Base-by-base conservation (phyloP, 2,329 filamentous ascomycete species). In the Torrubiellomyces zombiae region DNA sequence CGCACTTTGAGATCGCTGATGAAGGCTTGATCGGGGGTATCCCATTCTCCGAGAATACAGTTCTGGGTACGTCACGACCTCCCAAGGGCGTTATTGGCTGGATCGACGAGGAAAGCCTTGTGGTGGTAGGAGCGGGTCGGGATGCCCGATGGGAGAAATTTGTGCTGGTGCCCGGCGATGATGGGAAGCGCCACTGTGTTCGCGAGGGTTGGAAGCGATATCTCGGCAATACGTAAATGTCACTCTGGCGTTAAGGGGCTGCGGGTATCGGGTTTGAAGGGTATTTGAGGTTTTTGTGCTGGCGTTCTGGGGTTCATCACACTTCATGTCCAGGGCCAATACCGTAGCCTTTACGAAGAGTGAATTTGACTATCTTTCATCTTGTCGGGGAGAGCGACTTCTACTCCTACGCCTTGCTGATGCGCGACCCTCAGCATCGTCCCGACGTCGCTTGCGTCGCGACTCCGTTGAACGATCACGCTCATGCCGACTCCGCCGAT, bases 101-200 rank as follows among this genome's bases (percentile, higher is more conserved):
- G 82, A 62, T 73, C 7, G 63, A 71, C 35, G 78, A 93, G 34
- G 58, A 69, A 13, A 78, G 66, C 10, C 54, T 93, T 8, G 54
- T 85, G 2, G 73, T 92, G 1, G 59, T 92, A 24, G 78, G 83
- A 4, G 78, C 80, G 1, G 83, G 83, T 0, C 63, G 66, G 31
- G 79, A 89, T 44, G 77, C 77, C 10, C 63, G 78, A 25, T 94
- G 85, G 82, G 83, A 94, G 55, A 83, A 77, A 32, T 93, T 92
- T 39, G 58, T 74, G 12, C 56, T 91, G 25, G 62, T 62, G n/a
- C 63, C 75, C 28, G 66, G 65, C 9, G 65, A 74, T 13, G 71
- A 78, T 32, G 78, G 79, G 7, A 70, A 67, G 35, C 62, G 72
- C 21, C 57, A 67, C 25, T 68, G 78, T 33, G 53, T 70, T 16